A percentile compares a stretch with the other conserved stretches of the same genome.
These are phyloP conservation scores for Abrus pulchellus DNA, from an alignment of 306 rosid genomes.

Conservation along the genomic window DNA sequence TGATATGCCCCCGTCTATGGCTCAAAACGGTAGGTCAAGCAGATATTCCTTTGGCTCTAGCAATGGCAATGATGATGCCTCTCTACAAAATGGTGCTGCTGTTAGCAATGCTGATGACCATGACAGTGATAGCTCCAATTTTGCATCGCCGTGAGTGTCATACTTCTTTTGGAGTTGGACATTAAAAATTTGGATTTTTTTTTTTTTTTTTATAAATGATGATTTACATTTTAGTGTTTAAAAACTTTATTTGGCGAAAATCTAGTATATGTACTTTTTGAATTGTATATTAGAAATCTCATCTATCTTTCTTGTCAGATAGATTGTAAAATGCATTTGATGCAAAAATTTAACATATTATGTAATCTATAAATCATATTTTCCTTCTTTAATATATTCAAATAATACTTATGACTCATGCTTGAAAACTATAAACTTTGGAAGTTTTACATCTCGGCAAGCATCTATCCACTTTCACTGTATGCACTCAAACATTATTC, in stretches of 20 bases:
- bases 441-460: slow-evolving; percentile 12
- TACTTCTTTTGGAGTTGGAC: slow-evolving; percentile 12
- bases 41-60: slow-evolving; percentile 74
- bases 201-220: background rate
- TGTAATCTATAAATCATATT: slow-evolving; percentile 6
- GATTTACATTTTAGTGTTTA: background rate
- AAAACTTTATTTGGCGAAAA: slow-evolving; percentile 22
- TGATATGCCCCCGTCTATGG: slow-evolving; percentile 65
- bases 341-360: background rate
- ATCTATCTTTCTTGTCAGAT: background rate
- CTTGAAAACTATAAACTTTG: too few relatives aligned
- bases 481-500: background rate
- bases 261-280: background rate
- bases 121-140: slow-evolving; percentile 80
- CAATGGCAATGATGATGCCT: slow-evolving; percentile 74
- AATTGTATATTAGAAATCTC: slow-evolving; percentile 13
- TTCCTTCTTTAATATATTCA: slow-evolving; percentile 17
- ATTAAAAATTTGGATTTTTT: background rate
- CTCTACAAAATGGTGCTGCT: slow-evolving; percentile 52
- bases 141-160: slow-evolving; percentile 73
- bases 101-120: slow-evolving; percentile 70
- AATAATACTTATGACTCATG: background rate
- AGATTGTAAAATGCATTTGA: slow-evolving; percentile 1
- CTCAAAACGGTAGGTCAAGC: slow-evolving; percentile 66
- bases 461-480: background rate